A percentile compares a stretch with the other conserved stretches of the same genome.
These are phyloP conservation scores for Magnaporthales sp. DNA, from an alignment of 2,329 filamentous ascomycete genomes.

Conservation along the genomic window DNA sequence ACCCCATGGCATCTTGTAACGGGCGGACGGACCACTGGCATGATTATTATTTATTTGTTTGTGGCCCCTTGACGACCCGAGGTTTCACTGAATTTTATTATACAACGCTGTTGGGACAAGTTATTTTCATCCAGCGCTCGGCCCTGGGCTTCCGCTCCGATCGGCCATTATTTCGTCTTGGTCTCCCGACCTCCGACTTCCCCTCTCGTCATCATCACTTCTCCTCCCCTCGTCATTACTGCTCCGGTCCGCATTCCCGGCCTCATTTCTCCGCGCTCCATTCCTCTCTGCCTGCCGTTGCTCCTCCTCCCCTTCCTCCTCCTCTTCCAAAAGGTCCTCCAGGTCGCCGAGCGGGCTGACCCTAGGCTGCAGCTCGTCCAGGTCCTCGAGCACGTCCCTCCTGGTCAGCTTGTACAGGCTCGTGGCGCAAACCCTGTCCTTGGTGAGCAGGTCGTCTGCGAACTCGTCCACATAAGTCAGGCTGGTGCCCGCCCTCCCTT, in stretches of 20 bases:
- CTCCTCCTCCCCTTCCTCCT: constrained; percentile 34
- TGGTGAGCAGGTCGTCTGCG: constrained; percentile 81
- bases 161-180: background rate
- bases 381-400: constrained; percentile 74
- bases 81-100: background rate
- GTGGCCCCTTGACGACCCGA: background rate
- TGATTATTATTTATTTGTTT: background rate
- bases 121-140: background rate
- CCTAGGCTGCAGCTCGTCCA: constrained; percentile 78
- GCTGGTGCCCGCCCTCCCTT: constrained; percentile 63
- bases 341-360: constrained; percentile 76
- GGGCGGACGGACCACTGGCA: background rate
- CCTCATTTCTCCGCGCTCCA: constrained; percentile 7
- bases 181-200: background rate
- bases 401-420: constrained; percentile 87
- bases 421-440: constrained; percentile 85
- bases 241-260: constrained; percentile 3
- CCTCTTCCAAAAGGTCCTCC: constrained; percentile 59
- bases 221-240: constrained; percentile 17
- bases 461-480: constrained; percentile 87
- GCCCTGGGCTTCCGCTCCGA: background rate
- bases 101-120: background rate
- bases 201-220: background rate
- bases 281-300: constrained; percentile 10
- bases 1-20: background rate